Conservation (phyloP, 192 early-diverging fungal genomes). For the Coemansia sp. region DNA sequence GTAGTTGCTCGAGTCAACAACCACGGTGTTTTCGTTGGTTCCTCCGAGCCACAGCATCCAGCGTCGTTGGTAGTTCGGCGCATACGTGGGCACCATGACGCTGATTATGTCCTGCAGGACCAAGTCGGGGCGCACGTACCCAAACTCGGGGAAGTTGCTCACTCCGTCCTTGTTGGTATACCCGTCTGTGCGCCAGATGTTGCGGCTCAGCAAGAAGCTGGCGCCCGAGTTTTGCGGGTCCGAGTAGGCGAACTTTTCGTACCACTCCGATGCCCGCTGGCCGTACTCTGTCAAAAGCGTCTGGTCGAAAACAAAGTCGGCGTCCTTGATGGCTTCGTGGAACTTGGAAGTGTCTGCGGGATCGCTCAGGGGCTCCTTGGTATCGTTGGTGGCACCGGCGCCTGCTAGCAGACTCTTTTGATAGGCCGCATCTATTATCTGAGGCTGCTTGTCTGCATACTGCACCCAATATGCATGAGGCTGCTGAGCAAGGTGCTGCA, state of each 20-base stretch:
- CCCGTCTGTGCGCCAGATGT: conserved; percentile 44
- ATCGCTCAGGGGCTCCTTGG: conserved; percentile 21
- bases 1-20: conserved; percentile 26
- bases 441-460: conserved; percentile 55
- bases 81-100: conserved; percentile 35
- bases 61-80: conserved; percentile 10
- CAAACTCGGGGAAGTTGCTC: conserved; percentile 46
- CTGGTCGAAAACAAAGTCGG: conserved; percentile 68
- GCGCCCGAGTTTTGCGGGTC: conserved; percentile 33
- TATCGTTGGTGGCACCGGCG: conserved; percentile 62
- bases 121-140: conserved; percentile 40
- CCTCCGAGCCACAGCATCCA: conserved; percentile 45
- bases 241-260: conserved; percentile 37
- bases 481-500: conserved; percentile 24
- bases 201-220: conserved; percentile 23
- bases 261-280: conserved; percentile 33
- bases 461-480: conserved; percentile 62
- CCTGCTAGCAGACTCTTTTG: conserved; percentile 59
- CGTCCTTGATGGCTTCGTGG: conserved; percentile 53
- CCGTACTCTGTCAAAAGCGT: conserved; percentile 46
- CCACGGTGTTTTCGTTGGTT: conserved; percentile 24
- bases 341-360: conserved; percentile 46
- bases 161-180: conserved; percentile 27
- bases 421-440: conserved; percentile 48
- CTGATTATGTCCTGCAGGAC: conserved; percentile 43